Evolutionary conservation across 257 asterid species (phyloP), one percentile per base, ranked within the genome.

Genomic region (Solanum dulcamara): DNA sequence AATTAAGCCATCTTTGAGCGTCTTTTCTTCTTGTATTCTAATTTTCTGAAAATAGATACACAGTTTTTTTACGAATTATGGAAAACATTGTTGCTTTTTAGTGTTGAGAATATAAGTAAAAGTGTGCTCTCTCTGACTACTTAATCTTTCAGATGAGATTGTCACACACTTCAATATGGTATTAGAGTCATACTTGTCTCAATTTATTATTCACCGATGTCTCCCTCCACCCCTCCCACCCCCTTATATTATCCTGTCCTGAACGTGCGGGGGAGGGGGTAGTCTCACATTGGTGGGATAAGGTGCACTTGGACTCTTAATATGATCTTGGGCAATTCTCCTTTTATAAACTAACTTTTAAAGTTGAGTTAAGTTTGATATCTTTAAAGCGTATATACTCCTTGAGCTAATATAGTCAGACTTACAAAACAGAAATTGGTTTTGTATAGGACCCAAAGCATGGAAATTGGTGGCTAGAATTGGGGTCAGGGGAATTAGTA

Each of bases 401-500:
- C 12, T 32, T 20, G 37, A 71, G 53, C 10, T 38, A 2, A 37
- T 38, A 10, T n/a, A 72, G 22, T 35, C 79, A 72, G 12, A 40
- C 53, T 72, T 3, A 72, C 81, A 17, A 37, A 70, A 18, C 9
- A 81, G n/a, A n/a, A 81, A 6, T 57, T 57, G 28, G 75, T 0
- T 10, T 75, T 83, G 51, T 59, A 46, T 59, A 85, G 87, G 84
- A 85, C 20, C 87, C 87, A 28, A 85, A 85, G 35, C 84, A 75
- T 66, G 85, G 81, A 46, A 22, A 85, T 64, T 85, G 84, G 84
- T 86, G 88, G 88, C 59, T 82, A 22, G 83, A 81, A 72, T 86
- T 81, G 28, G 86, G 84, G 4, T 70, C 83, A 24, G 83, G 68
- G 28, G 7, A 26, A 20, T 28, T 86, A 60, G 57, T 86, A 13